Conservation (phyloP, 148 eudicot species). For the Hydrangea macrophylla region DNA sequence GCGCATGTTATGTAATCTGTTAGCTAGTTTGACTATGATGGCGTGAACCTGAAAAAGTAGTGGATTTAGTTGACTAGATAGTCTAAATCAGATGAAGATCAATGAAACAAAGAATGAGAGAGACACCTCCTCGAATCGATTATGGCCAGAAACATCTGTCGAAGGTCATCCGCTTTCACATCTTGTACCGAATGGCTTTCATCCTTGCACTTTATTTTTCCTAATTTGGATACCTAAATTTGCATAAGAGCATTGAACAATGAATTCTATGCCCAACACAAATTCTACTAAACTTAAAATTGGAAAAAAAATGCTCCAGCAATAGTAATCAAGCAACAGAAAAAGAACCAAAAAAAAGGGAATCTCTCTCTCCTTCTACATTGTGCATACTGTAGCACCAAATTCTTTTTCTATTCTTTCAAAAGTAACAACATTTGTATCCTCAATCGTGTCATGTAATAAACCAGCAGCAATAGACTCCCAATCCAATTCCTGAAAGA, state of each 20-base stretch:
- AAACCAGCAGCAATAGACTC: conserved; percentile 98
- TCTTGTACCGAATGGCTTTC: conserved; percentile 75
- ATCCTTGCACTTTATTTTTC: conserved; percentile 76
- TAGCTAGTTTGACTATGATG: conserved; percentile 94
- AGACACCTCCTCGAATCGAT: conserved; percentile 92
- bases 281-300: neutral
- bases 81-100: neutral
- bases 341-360: conserved; percentile 19
- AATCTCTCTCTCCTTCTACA: conserved; percentile 99
- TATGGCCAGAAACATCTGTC: conserved; percentile 99
- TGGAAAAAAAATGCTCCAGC: too few relatives aligned
- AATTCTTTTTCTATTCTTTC: conserved; percentile 79
- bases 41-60: conserved; percentile 78
- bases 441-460: conserved; percentile 97
- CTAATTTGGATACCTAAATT: conserved; percentile 90
- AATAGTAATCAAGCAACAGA: neutral
- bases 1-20: conserved; percentile 98
- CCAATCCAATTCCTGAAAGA: conserved; percentile 92
- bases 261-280: neutral
- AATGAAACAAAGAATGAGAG: neutral
- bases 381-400: conserved; percentile 87
- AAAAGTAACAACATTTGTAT: conserved; percentile 88
- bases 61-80: conserved; percentile 4
- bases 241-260: conserved; percentile 12
- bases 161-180: conserved; percentile 93